phyloP scores from a whole-genome alignment of 495 filamentous ascomycete species.

The Aspergillus taichungensis region DNA sequence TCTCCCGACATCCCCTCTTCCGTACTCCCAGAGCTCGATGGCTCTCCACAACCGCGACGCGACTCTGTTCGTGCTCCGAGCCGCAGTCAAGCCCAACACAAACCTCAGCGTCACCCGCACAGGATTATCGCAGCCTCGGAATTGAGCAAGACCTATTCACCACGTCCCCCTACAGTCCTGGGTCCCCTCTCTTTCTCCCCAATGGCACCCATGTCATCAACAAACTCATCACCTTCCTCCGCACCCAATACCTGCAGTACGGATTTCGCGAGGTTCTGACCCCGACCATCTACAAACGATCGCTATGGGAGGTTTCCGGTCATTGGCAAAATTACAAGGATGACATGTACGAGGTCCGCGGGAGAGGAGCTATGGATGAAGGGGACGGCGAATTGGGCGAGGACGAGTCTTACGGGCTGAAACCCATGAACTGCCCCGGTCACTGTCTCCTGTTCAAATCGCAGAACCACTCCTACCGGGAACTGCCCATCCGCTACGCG shows the following conservation, averaged over 20 bases:
- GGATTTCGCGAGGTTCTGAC: conserved; percentile 90
- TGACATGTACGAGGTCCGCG: conserved; percentile 87
- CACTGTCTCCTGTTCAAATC: conserved; percentile 83
- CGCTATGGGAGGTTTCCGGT: conserved; percentile 80
- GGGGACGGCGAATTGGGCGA: conserved; percentile 42
- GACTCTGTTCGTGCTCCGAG: conserved; percentile 33
- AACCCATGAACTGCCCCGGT: conserved; percentile 96
- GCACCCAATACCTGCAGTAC: conserved; percentile 77
- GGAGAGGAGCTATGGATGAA: conserved; percentile 44
- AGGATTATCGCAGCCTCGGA: conserved; percentile 64
- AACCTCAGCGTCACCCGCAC: conserved; percentile 18
- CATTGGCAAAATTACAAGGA: conserved; percentile 92
- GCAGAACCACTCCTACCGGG: conserved; percentile 63
- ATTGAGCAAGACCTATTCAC: conserved; percentile 69
- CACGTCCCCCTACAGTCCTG: conserved; percentile 70
- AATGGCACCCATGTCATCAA: conserved; percentile 82
- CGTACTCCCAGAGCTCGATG: conserved; percentile 16
- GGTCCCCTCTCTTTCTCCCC: conserved; percentile 81
- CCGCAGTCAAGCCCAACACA: conserved; percentile 5
- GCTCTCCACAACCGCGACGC: conserved; percentile 24
- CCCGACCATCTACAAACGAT: conserved; percentile 87
- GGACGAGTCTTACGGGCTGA: conserved; percentile 77
- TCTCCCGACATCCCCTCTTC: not conserved
- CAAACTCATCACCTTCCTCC: conserved; percentile 75
- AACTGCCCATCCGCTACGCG: conserved; percentile 82